A percentile compares a stretch with the other conserved stretches of the same genome.
Evolutionary conservation across 2,329 filamentous ascomycete genomes (phyloP).

Genomic region (Penicillium aurantiogriseum): DNA sequence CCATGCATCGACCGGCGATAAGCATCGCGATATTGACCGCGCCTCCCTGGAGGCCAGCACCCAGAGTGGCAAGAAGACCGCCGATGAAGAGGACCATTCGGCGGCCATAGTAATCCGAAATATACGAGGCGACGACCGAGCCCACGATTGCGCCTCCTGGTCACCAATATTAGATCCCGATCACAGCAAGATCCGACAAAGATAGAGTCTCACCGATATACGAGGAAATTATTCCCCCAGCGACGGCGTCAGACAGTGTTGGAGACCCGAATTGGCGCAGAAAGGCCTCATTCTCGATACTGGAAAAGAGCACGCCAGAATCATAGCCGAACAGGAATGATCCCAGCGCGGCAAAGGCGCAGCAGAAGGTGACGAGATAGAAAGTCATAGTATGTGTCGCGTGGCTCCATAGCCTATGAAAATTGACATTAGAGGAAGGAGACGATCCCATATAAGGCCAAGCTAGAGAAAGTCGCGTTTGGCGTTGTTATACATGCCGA

Average conservation of each 20-base stretch:
- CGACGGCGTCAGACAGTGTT: conserved; percentile 30
- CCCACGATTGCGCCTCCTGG: conserved; percentile 42
- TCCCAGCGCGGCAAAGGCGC: conserved; percentile 47
- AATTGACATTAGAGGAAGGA: not conserved
- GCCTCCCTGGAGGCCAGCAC: conserved; percentile 39
- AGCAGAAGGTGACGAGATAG: conserved; percentile 34
- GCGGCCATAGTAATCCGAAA: conserved; percentile 37
- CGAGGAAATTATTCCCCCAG: conserved; percentile 42
- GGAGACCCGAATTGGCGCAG: conserved; percentile 29
- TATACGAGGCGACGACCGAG: conserved; percentile 32
- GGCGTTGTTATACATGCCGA: conserved; percentile 17
- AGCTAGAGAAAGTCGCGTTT: conserved; percentile 7
- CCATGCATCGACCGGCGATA: conserved; percentile 52
- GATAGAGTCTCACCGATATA: conserved; percentile 32
- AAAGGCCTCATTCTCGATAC: conserved; percentile 38
- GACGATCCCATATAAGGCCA: conserved; percentile 4
- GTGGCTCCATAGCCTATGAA: conserved; percentile 10
- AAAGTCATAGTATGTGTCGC: conserved; percentile 27
- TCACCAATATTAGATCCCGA: conserved; percentile 13
- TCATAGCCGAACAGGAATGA: conserved; percentile 53
- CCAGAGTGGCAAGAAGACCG: conserved; percentile 33
- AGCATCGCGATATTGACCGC: conserved; percentile 44
- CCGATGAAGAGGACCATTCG: conserved; percentile 36
- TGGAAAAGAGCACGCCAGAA: conserved; percentile 39
- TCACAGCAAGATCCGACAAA: not conserved